Conservation (phyloP, 2,329 filamentous ascomycete species). For the Kalaharituber pfeilii region DNA sequence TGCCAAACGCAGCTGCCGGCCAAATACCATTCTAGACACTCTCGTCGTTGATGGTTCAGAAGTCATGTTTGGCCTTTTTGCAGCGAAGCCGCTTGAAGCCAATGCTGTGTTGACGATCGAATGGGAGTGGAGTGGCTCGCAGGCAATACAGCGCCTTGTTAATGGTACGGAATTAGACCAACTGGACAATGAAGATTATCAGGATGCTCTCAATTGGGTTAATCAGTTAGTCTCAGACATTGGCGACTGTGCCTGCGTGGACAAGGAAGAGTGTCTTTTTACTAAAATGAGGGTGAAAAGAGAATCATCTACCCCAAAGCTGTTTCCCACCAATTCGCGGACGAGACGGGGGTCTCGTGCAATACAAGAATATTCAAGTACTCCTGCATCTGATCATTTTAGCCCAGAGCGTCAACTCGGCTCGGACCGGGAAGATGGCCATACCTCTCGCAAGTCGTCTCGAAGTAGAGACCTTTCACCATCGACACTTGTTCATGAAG, state of each 20-base stretch:
- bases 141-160: constrained; percentile 16
- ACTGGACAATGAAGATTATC: constrained; percentile 27
- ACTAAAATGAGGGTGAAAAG: constrained; percentile 12
- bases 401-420: constrained; percentile 36
- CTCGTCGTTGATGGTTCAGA: constrained; percentile 60
- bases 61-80: constrained; percentile 85
- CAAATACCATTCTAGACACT: constrained; percentile 77
- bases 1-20: constrained; percentile 76
- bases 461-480: constrained; percentile 50
- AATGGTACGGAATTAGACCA: constrained; percentile 27
- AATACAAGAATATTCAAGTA: constrained; percentile 9
- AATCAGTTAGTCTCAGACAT: constrained; percentile 16
- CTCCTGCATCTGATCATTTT: constrained; percentile 24
- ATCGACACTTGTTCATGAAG: constrained; percentile 39
- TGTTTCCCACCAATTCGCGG: constrained; percentile 3
- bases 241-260: constrained; percentile 21
- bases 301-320: constrained; percentile 11
- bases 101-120: constrained; percentile 37
- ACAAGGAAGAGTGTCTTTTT: constrained; percentile 17
- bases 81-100: background rate
- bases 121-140: constrained; percentile 35
- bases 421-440: constrained; percentile 35
- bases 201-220: constrained; percentile 27
- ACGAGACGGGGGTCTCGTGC: background rate
- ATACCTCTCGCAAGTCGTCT: constrained; percentile 40